Percentiles rank a stretch among this genome's conserved stretches.
Evolutionary conservation across 306 rosid species (phyloP).

Genomic region (Pachyrhizus erosus): DNA sequence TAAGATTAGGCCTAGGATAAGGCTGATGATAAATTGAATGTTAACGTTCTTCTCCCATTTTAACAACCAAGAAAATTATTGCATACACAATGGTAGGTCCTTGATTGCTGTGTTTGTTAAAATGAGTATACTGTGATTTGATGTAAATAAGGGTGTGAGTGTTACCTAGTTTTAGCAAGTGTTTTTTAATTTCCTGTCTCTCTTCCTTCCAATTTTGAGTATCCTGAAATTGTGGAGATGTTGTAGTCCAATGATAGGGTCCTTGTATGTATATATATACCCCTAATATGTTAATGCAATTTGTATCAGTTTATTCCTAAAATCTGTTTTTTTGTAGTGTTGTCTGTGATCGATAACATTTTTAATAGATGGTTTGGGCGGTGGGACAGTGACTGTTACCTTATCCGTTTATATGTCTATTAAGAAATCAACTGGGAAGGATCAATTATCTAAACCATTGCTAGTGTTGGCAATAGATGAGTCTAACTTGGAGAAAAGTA

Average conservation of each 20-base stretch:
- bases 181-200: no score
- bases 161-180: neutral
- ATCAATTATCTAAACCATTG: neutral
- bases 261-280: neutral
- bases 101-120: neutral
- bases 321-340: neutral
- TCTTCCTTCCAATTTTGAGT: neutral
- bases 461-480: neutral
- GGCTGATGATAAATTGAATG: neutral
- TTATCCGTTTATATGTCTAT: neutral
- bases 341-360: neutral
- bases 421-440: neutral
- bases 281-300: no score
- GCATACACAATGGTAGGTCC: neutral
- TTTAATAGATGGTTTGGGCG: neutral
- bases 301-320: neutral
- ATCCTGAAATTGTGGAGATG: neutral
- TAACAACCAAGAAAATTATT: neutral
- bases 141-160: no score
- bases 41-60: neutral
- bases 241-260: neutral
- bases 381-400: neutral
- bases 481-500: neutral
- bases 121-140: no score
- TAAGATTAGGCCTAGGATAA: no score